A percentile compares a stretch with the other conserved stretches of the same genome.
These are phyloP conservation scores for Suillus americanus DNA, from an alignment of 768 basidiomycete species.

Conservation along the genomic window DNA sequence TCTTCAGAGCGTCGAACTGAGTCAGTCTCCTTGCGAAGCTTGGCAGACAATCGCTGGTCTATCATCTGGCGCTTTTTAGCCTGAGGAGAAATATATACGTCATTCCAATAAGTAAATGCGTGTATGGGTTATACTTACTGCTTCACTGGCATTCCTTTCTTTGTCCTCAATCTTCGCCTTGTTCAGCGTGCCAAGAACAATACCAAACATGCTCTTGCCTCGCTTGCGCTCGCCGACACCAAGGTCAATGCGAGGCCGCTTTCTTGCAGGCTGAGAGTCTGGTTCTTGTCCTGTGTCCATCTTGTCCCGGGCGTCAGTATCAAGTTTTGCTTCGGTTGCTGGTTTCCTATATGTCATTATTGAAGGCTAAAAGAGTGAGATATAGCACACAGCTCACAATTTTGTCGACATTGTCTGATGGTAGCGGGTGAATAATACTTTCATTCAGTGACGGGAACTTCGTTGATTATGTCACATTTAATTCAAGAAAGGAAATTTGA, in stretches of 20 bases:
- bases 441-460: neutral
- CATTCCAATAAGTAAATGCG: slow-evolving; percentile 1
- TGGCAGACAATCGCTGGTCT: slow-evolving; percentile 83
- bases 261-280: slow-evolving; percentile 54
- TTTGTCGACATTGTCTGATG: slow-evolving; percentile 1
- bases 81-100: slow-evolving; percentile 35
- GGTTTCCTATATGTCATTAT: slow-evolving; percentile 8
- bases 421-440: neutral
- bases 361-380: neutral
- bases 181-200: slow-evolving; percentile 79
- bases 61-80: slow-evolving; percentile 83
- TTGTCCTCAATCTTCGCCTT: slow-evolving; percentile 88
- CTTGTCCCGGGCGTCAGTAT: slow-evolving; percentile 33
- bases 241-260: slow-evolving; percentile 75
- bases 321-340: slow-evolving; percentile 7
- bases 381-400: neutral
- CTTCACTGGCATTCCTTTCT: slow-evolving; percentile 81
- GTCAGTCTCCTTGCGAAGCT: slow-evolving; percentile 83
- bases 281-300: slow-evolving; percentile 36
- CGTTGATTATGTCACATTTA: neutral
- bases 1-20: slow-evolving; percentile 84
- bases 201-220: slow-evolving; percentile 86
- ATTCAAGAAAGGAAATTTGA: slow-evolving; percentile 2
- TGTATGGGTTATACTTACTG: slow-evolving; percentile 44
- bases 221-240: slow-evolving; percentile 70